Evolutionary conservation across 1,284 basidiomycete species (phyloP).

Genomic region (Heterobasidion annosum): DNA sequence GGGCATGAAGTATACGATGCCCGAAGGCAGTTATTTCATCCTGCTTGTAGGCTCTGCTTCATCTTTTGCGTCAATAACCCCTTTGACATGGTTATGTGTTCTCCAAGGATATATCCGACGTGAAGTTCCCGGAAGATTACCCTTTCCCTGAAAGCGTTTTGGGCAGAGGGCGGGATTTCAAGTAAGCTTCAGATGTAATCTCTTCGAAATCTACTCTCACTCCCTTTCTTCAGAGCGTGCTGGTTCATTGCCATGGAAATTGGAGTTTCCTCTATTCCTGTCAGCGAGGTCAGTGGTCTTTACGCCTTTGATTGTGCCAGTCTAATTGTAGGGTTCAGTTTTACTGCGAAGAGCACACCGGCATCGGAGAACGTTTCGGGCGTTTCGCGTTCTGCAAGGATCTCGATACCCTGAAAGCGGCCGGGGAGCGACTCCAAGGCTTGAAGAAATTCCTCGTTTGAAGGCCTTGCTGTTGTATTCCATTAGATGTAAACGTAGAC

Average conservation of each 20-base stretch:
- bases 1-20: conserved; percentile 81
- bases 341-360: conserved; percentile 78
- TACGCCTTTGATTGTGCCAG: conserved; percentile 3
- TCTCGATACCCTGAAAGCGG: conserved; percentile 67
- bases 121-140: conserved; percentile 81
- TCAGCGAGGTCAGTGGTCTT: conserved; percentile 68
- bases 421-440: conserved; percentile 68
- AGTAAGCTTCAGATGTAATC: conserved; percentile 32
- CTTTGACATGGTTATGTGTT: not conserved
- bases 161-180: conserved; percentile 85
- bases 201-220: conserved; percentile 1
- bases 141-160: conserved; percentile 70
- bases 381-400: conserved; percentile 96
- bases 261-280: conserved; percentile 87
- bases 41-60: conserved; percentile 52
- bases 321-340: conserved; percentile 42
- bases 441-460: conserved; percentile 58
- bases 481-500: not conserved
- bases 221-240: conserved; percentile 45
- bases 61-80: not conserved
- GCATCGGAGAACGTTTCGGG: conserved; percentile 79
- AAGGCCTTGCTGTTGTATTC: not conserved
- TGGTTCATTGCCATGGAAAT: conserved; percentile 89
- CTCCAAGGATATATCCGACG: conserved; percentile 66
- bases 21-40: conserved; percentile 87